A percentile compares a stretch with the other conserved stretches of the same genome.
Evolutionary conservation across 2,329 filamentous ascomycete genomes (phyloP).

Genomic region (Colletotrichum destructivum): DNA sequence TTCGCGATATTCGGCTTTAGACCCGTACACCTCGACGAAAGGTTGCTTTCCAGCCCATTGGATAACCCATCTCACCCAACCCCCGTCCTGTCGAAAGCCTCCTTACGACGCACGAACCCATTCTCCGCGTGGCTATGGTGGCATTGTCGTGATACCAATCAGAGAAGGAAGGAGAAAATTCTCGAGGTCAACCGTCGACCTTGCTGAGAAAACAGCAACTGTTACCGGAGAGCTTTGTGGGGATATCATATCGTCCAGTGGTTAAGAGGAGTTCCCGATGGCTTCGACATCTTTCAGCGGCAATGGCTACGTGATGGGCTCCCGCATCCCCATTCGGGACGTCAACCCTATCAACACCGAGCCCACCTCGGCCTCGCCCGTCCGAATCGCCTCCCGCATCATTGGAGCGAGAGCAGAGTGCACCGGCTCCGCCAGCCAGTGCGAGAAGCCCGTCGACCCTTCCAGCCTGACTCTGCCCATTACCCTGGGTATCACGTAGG

Average conservation of each 20-base stretch:
- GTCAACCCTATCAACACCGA: slow-evolving; percentile 32
- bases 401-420: slow-evolving; percentile 38
- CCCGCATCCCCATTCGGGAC: slow-evolving; percentile 47
- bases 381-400: slow-evolving; percentile 43
- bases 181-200: slow-evolving; percentile 4
- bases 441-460: slow-evolving; percentile 72
- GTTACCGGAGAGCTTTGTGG: slow-evolving; percentile 15
- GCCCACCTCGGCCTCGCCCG: slow-evolving; percentile 7
- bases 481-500: slow-evolving; percentile 79
- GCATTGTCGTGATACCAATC: slow-evolving; percentile 13
- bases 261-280: slow-evolving; percentile 24
- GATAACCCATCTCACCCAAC: not conserved
- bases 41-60: slow-evolving; percentile 3
- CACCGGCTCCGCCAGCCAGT: slow-evolving; percentile 56
- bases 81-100: not conserved
- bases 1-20: slow-evolving; percentile 10
- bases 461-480: slow-evolving; percentile 76
- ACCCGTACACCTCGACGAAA: slow-evolving; percentile 2
- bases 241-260: not conserved
- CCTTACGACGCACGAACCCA: not conserved
- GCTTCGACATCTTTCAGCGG: slow-evolving; percentile 38
- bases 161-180: slow-evolving; percentile 37
- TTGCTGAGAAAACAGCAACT: slow-evolving; percentile 24
- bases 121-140: slow-evolving; percentile 32
- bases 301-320: slow-evolving; percentile 47